phyloP scores from a whole-genome alignment of 345 rosid species.

The Eucalyptus victrix region DNA sequence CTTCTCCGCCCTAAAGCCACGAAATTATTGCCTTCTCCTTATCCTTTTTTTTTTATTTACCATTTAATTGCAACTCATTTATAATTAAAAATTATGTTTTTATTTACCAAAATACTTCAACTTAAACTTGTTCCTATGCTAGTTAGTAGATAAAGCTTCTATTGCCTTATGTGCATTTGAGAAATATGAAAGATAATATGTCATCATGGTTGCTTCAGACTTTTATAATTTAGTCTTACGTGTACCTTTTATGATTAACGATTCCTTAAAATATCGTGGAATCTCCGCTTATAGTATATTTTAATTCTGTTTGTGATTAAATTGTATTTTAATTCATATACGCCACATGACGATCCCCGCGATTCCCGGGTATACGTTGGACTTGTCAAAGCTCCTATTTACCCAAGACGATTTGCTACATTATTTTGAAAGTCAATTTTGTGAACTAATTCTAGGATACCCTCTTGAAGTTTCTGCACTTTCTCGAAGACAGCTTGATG shows the following conservation, averaged over 20 bases:
- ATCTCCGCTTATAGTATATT: not conserved
- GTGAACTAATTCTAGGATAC: not conserved
- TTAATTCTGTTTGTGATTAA: not conserved
- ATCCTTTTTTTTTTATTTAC: not conserved
- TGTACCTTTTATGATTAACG: not conserved
- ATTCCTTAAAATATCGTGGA: not conserved
- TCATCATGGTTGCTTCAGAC: not conserved
- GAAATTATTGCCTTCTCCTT: not conserved
- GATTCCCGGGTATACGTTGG: not conserved
- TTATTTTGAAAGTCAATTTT: not conserved
- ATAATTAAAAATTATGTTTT: not conserved
- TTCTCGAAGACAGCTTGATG: not conserved
- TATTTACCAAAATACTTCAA: not conserved
- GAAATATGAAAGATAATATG: not conserved
- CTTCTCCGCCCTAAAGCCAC: not conserved
- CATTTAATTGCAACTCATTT: not conserved
- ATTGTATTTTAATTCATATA: not conserved
- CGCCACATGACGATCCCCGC: not conserved
- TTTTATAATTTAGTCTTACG: not conserved
- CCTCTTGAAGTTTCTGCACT: not conserved
- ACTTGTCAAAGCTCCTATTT: not conserved
- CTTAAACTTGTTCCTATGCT: not conserved
- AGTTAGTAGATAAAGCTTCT: not conserved
- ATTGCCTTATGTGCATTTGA: not conserved
- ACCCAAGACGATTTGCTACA: not conserved